These are phyloP conservation scores for Clitoria ternatea DNA, from an alignment of 306 rosid genomes.

Conservation along the genomic window DNA sequence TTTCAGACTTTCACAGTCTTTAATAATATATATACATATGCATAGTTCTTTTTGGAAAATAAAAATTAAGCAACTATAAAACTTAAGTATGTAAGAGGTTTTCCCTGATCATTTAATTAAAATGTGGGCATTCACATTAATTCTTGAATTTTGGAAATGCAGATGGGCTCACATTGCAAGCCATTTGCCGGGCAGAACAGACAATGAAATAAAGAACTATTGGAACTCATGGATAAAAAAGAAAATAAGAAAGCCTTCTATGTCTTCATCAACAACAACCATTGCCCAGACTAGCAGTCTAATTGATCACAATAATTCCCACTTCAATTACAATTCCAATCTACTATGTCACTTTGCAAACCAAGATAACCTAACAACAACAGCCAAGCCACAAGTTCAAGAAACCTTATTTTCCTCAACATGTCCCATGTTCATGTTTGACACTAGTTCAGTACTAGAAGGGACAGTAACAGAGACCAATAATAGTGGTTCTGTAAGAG, in stretches of 20 bases:
- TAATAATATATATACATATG: not conserved
- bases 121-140: not conserved
- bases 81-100: no score
- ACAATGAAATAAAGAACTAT: constrained; percentile 92
- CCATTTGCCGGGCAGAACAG: constrained; percentile 93
- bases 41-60: not conserved
- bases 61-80: not conserved
- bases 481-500: constrained; percentile 7
- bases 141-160: constrained; percentile 11
- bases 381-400: constrained; percentile 33
- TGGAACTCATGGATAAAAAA: constrained; percentile 99
- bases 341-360: constrained; percentile 47
- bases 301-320: constrained; percentile 29
- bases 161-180: constrained; percentile 99
- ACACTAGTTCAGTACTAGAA: constrained; percentile 42
- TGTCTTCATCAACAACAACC: constrained; percentile 28
- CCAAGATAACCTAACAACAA: constrained; percentile 42
- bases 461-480: not conserved
- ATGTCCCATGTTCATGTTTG: constrained; percentile 76
- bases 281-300: constrained; percentile 14
- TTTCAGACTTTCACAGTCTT: not conserved
- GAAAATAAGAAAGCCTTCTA: constrained; percentile 62
- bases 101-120: not conserved
- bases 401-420: constrained; percentile 57
- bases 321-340: constrained; percentile 36